A percentile compares a stretch with the other conserved stretches of the same genome.
phyloP scores from a whole-genome alignment of 2,329 filamentous ascomycete genomes.

The Penicillium sp. region DNA sequence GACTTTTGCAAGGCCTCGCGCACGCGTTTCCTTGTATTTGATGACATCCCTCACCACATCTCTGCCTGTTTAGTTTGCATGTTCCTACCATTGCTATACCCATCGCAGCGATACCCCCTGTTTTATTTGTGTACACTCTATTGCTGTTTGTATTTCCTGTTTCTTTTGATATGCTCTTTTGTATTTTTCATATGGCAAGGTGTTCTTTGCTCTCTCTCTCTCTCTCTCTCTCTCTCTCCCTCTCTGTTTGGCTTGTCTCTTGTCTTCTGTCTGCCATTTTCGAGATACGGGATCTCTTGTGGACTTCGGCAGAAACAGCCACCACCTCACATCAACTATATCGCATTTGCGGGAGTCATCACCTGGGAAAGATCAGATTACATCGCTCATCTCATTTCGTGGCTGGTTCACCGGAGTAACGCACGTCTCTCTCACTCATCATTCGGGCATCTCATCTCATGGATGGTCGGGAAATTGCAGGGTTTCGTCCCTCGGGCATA shows the following conservation, averaged over 20 bases:
- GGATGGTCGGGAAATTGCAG: slow-evolving; percentile 7
- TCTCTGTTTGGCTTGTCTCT: slow-evolving; percentile 1
- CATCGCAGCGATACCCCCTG: slow-evolving; percentile 27
- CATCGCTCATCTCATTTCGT: slow-evolving; percentile 6
- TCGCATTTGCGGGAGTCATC: slow-evolving; percentile 29
- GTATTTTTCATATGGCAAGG: slow-evolving; percentile 9
- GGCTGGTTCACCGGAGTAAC: slow-evolving; percentile 26
- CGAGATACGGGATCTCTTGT: slow-evolving; percentile 11
- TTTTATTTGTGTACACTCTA: slow-evolving; percentile 8
- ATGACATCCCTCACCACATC: slow-evolving; percentile 19
- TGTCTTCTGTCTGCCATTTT: background rate
- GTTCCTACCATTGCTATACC: slow-evolving; percentile 21
- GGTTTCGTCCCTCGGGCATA: slow-evolving; percentile 4
- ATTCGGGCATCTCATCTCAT: slow-evolving; percentile 16
- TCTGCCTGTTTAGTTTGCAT: slow-evolving; percentile 14
- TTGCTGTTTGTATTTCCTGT: background rate
- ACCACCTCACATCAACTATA: slow-evolving; percentile 8
- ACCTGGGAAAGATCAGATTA: slow-evolving; percentile 13
- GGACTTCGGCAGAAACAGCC: slow-evolving; percentile 12
- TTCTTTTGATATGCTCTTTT: slow-evolving; percentile 11
- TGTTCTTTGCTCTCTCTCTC: slow-evolving; percentile 4
- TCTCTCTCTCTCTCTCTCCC: background rate
- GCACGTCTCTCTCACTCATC: slow-evolving; percentile 9
- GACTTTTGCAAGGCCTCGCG: slow-evolving; percentile 8
- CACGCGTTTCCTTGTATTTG: slow-evolving; percentile 15